Evolutionary conservation across 2,329 filamentous ascomycete species (phyloP).

Genomic region (Neurospora sp.): DNA sequence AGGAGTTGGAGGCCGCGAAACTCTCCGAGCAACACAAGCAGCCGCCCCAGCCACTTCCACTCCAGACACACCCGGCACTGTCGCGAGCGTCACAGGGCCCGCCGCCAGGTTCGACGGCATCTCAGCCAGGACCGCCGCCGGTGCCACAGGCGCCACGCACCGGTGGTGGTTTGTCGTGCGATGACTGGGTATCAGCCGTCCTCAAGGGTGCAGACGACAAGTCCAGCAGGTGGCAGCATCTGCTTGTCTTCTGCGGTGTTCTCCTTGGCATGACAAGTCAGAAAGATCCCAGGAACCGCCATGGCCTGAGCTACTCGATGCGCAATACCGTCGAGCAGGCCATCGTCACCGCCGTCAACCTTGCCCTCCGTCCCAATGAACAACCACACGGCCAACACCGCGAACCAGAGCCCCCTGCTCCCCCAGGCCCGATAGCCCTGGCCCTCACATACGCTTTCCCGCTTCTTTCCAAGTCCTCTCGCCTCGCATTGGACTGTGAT

Average conservation of each 20-base stretch:
- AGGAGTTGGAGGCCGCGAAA: conserved; percentile 32
- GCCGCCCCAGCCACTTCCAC: not conserved
- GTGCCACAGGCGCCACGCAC: conserved; percentile 16
- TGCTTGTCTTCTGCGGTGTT: conserved; percentile 70
- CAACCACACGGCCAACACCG: conserved; percentile 26
- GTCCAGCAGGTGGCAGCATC: conserved; percentile 68
- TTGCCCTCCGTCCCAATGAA: conserved; percentile 44
- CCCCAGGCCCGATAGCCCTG: conserved; percentile 49
- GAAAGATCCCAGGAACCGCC: conserved; percentile 31
- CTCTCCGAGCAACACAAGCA: conserved; percentile 6
- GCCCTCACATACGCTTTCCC: conserved; percentile 71
- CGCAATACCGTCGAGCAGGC: conserved; percentile 61
- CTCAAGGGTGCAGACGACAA: conserved; percentile 48
- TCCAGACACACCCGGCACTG: not conserved
- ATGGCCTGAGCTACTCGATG: conserved; percentile 54
- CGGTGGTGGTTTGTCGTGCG: conserved; percentile 36
- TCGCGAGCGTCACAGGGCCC: not conserved
- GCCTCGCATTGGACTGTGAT: conserved; percentile 54
- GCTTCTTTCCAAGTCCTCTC: conserved; percentile 52
- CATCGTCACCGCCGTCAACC: conserved; percentile 63
- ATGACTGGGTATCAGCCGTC: conserved; percentile 47
- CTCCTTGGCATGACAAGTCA: conserved; percentile 65
- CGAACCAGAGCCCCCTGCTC: conserved; percentile 28
- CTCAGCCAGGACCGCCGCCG: conserved; percentile 3
- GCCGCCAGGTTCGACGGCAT: conserved; percentile 1